These are phyloP conservation scores for Coemansia sp. DNA, from an alignment of 192 early-diverging fungal genomes.

Conservation along the genomic window DNA sequence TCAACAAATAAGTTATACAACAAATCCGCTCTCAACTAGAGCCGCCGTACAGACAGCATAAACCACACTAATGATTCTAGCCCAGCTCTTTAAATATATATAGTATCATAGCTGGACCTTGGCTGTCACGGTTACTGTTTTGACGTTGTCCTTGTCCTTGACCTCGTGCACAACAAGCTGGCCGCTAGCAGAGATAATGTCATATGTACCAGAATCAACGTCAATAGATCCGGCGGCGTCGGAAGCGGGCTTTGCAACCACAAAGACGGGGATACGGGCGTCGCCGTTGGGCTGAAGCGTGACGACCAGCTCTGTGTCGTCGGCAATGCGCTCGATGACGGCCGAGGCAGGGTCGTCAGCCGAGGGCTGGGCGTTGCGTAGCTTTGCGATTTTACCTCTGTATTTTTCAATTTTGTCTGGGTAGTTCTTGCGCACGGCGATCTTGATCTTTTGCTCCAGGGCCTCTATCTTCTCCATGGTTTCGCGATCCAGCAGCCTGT, in stretches of 20 bases:
- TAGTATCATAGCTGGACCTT: slow-evolving; percentile 1
- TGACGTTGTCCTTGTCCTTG: slow-evolving; percentile 55
- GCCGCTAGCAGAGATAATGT: background rate
- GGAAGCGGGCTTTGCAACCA: slow-evolving; percentile 6
- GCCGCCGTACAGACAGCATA: no score
- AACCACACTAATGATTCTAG: no score
- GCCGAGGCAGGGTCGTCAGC: background rate
- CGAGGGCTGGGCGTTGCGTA: slow-evolving; percentile 38
- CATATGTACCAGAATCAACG: no score
- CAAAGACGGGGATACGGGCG: slow-evolving; percentile 39
- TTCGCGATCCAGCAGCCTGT: slow-evolving; percentile 40
- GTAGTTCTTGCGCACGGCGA: slow-evolving; percentile 84
- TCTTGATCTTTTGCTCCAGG: slow-evolving; percentile 97
- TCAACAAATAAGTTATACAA: no score
- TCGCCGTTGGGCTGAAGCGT: slow-evolving; percentile 29
- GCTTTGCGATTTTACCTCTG: slow-evolving; percentile 68
- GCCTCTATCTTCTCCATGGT: slow-evolving; percentile 95
- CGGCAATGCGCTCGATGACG: slow-evolving; percentile 30
- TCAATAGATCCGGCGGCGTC: background rate
- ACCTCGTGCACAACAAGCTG: slow-evolving; percentile 44
- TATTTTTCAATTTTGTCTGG: slow-evolving; percentile 87
- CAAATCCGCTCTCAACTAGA: background rate
- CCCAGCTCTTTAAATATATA: no score
- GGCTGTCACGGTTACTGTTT: slow-evolving; percentile 36
- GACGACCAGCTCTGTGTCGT: slow-evolving; percentile 30